A percentile compares a stretch with the other conserved stretches of the same genome.
Conservation (phyloP, 805 yeast species). For the Metschnikowia kofuensis region DNA sequence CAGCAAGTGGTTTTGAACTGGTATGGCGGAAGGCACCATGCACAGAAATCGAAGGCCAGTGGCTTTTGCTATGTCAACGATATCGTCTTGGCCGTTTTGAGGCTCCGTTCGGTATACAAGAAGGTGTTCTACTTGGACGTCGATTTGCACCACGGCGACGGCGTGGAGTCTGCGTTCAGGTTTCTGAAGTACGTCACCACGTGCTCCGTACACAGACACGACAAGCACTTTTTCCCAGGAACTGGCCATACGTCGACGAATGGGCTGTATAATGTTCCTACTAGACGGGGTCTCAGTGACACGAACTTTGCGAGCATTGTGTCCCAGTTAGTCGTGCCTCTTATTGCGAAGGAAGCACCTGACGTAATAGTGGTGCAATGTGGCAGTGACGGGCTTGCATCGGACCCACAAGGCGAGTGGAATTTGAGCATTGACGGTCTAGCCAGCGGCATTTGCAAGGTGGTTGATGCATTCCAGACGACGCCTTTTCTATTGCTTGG, state of each 20-base stretch:
- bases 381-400: slow-evolving; percentile 73
- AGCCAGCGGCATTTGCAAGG: slow-evolving; percentile 29
- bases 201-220: slow-evolving; percentile 62
- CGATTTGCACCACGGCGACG: slow-evolving; percentile 81
- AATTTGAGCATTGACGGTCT: slow-evolving; percentile 57
- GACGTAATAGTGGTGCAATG: slow-evolving; percentile 60
- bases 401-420: slow-evolving; percentile 68
- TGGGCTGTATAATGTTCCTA: slow-evolving; percentile 50
- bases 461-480: neutral
- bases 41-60: slow-evolving; percentile 49
- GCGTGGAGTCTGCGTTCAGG: slow-evolving; percentile 65
- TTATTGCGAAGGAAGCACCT: slow-evolving; percentile 39
- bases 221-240: slow-evolving; percentile 71
- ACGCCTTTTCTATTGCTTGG: slow-evolving; percentile 54
- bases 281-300: slow-evolving; percentile 56
- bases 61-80: slow-evolving; percentile 79
- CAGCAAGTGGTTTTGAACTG: slow-evolving; percentile 51
- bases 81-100: slow-evolving; percentile 53
- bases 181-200: slow-evolving; percentile 55
- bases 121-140: slow-evolving; percentile 62
- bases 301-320: slow-evolving; percentile 35
- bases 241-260: slow-evolving; percentile 49
- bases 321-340: slow-evolving; percentile 42
- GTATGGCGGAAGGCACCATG: slow-evolving; percentile 82
- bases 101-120: slow-evolving; percentile 44